Conservation (phyloP, 1,284 basidiomycete species). For the Xerocomus cyaneibrunnescens region DNA sequence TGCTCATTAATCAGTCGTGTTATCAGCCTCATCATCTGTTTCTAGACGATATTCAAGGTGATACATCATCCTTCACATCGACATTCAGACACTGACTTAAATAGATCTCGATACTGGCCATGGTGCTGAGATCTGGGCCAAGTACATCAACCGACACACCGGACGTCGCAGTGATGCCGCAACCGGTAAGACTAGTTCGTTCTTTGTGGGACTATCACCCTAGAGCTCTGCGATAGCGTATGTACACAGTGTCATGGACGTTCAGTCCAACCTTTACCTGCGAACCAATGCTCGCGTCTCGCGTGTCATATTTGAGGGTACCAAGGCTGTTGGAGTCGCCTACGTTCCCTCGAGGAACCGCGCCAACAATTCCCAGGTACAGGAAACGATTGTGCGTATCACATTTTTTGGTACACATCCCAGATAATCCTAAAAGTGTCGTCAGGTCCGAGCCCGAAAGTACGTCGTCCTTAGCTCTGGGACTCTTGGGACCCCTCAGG, state of each 20-base stretch:
- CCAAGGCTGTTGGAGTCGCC: conserved; percentile 68
- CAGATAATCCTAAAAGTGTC: neutral
- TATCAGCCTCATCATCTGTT: neutral
- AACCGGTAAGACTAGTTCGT: conserved; percentile 44
- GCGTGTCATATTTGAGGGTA: conserved; percentile 71
- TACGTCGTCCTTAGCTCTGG: conserved; percentile 64
- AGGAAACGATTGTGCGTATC: conserved; percentile 56
- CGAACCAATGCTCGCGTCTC: conserved; percentile 62
- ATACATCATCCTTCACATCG: neutral
- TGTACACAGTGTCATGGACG: conserved; percentile 71
- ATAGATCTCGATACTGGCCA: conserved; percentile 60
- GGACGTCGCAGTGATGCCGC: conserved; percentile 71
- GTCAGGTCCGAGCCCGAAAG: conserved; percentile 54
- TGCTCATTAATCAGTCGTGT: neutral
- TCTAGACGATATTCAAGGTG: conserved; percentile 65
- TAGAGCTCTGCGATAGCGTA: conserved; percentile 43
- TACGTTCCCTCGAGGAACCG: conserved; percentile 66
- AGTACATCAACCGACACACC: conserved; percentile 73
- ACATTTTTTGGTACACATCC: neutral
- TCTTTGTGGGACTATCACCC: neutral
- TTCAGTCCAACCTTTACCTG: conserved; percentile 61
- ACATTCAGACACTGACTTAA: conserved; percentile 3
- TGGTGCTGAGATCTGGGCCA: conserved; percentile 71
- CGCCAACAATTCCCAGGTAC: conserved; percentile 48
- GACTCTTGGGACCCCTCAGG: conserved; percentile 64